Evolutionary conservation across 2,329 filamentous ascomycete species (phyloP).

Genomic region (Scytalidium lignicola): DNA sequence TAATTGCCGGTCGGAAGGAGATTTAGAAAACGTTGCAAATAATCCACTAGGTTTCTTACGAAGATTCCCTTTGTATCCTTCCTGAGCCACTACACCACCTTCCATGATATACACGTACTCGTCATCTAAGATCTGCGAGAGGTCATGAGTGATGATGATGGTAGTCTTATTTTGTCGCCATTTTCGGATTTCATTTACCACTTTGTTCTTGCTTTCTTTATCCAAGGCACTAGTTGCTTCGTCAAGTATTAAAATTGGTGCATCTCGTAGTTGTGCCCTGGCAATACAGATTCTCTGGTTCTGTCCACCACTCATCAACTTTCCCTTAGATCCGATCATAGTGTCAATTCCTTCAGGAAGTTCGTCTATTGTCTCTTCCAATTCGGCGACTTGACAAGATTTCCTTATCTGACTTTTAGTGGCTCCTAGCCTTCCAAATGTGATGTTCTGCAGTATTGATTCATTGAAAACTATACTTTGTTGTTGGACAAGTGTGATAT

Average conservation of each 20-base stretch:
- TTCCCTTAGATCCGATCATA: constrained; percentile 62
- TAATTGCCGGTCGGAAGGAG: neutral
- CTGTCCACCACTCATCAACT: constrained; percentile 77
- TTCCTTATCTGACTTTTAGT: constrained; percentile 50
- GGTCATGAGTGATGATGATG: constrained; percentile 88
- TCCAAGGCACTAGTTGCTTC: constrained; percentile 87
- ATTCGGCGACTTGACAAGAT: constrained; percentile 62
- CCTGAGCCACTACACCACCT: constrained; percentile 59
- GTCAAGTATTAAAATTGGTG: constrained; percentile 78
- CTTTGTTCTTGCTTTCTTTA: constrained; percentile 56
- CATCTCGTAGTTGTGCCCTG: constrained; percentile 69
- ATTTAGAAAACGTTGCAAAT: constrained; percentile 34
- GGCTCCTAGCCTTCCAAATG: constrained; percentile 57
- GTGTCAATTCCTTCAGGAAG: constrained; percentile 71
- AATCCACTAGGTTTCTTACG: constrained; percentile 37
- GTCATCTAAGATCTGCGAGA: constrained; percentile 63
- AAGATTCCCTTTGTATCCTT: constrained; percentile 59
- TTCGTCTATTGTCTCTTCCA: constrained; percentile 60
- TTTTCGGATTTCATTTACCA: constrained; percentile 69
- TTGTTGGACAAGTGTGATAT: constrained; percentile 80
- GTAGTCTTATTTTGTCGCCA: constrained; percentile 84
- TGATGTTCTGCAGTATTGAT: constrained; percentile 71
- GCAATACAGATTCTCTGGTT: constrained; percentile 77
- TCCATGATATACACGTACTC: constrained; percentile 83
- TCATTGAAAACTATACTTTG: constrained; percentile 77